Conservation (phyloP, 1,284 basidiomycete genomes). For the Mycena citricolor region DNA sequence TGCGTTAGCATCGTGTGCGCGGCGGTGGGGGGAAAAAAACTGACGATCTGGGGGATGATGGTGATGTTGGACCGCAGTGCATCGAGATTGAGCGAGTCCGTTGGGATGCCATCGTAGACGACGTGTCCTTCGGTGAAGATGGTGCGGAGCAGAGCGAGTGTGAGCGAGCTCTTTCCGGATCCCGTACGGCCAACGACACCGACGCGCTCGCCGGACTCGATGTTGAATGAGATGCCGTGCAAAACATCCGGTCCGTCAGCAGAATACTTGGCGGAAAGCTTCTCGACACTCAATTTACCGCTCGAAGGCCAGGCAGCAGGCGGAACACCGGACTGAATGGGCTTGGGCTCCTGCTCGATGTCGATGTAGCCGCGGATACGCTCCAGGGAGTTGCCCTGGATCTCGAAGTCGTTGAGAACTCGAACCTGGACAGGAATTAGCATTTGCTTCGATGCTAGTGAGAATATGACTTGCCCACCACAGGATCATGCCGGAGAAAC, state of each 20-base stretch:
- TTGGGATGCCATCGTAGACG: conserved; percentile 49
- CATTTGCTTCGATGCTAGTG: too few species aligned
- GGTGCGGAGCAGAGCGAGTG: conserved; percentile 51
- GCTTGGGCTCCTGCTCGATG: conserved; percentile 70
- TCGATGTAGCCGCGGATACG: conserved; percentile 71
- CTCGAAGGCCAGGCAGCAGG: conserved; percentile 81
- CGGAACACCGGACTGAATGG: conserved; percentile 52
- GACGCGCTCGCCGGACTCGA: conserved; percentile 60
- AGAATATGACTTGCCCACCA: conserved; percentile 47
- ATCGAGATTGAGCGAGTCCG: conserved; percentile 59
- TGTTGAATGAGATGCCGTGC: conserved; percentile 54
- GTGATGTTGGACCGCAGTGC: conserved; percentile 63
- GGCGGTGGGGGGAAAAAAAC: conserved; percentile 14
- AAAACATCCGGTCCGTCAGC: conserved; percentile 51
- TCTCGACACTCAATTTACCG: conserved; percentile 64
- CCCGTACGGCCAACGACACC: conserved; percentile 75
- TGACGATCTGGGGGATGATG: conserved; percentile 56
- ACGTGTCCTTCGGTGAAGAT: conserved; percentile 60
- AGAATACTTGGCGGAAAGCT: conserved; percentile 58
- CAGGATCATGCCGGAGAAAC: conserved; percentile 56
- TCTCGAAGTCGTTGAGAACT: conserved; percentile 58
- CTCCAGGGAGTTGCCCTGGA: conserved; percentile 67
- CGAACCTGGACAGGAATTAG: conserved; percentile 54
- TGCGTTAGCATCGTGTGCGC: conserved; percentile 36
- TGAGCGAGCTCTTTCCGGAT: conserved; percentile 64